These are phyloP conservation scores for Botrytis byssoidea DNA, from an alignment of 2,329 filamentous ascomycete genomes.

Conservation along the genomic window DNA sequence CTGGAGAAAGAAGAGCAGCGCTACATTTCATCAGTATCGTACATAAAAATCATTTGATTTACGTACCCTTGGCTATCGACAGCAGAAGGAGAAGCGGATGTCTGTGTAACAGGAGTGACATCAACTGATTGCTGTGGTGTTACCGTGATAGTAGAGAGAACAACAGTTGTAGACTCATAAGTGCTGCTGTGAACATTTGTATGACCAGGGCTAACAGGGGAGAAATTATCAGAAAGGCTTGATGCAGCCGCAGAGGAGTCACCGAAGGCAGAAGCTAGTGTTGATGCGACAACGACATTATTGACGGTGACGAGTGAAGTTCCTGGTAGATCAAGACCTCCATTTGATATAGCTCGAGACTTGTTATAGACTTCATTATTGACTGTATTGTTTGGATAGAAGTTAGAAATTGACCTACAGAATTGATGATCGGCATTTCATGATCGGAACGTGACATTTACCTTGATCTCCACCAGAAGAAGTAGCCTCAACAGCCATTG, in stretches of 20 bases:
- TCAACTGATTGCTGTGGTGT: neutral
- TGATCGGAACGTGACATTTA: neutral
- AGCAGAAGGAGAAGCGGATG: neutral
- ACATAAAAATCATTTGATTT: neutral
- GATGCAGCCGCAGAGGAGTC: neutral
- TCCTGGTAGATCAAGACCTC: neutral
- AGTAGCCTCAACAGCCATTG: neutral
- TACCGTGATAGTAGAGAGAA: neutral
- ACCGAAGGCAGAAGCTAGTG: neutral
- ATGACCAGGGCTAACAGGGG: neutral
- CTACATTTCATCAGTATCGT: neutral
- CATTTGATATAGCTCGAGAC: neutral
- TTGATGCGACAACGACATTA: constrained; percentile 14
- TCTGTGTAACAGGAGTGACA: neutral
- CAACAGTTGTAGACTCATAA: neutral
- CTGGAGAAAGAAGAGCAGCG: neutral
- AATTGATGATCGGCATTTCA: neutral
- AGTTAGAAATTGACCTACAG: neutral
- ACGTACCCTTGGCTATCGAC: neutral
- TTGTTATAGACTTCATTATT: neutral
- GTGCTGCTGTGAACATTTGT: neutral
- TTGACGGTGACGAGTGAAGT: constrained; percentile 9
- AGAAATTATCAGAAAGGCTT: neutral
- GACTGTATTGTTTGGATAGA: neutral
- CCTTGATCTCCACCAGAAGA: neutral